Percentiles rank a stretch among this genome's conserved stretches.
These are phyloP conservation scores for Aspergillus cavernicola DNA, from an alignment of 495 filamentous ascomycete species.

Conservation along the genomic window DNA sequence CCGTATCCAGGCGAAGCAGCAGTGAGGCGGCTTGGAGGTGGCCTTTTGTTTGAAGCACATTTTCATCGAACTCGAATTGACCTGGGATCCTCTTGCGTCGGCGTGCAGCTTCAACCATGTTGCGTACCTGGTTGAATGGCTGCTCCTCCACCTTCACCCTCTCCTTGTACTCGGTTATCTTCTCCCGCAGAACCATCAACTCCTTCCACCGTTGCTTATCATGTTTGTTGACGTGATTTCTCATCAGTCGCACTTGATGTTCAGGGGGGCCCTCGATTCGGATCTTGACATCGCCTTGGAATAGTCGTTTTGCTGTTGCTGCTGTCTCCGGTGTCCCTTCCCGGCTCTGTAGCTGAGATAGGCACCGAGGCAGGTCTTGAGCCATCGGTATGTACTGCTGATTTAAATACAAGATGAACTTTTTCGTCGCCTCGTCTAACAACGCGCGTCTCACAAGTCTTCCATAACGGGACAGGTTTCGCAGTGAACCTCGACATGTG, in stretches of 20 bases:
- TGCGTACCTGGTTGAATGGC: constrained; percentile 56
- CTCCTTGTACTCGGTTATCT: constrained; percentile 40
- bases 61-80: constrained; percentile 45
- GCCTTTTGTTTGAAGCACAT: constrained; percentile 45
- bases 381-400: constrained; percentile 47
- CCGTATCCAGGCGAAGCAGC: constrained; percentile 51
- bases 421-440: constrained; percentile 66
- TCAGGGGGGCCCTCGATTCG: constrained; percentile 18
- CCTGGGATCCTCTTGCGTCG: constrained; percentile 30
- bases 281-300: constrained; percentile 17
- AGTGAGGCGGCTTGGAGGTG: constrained; percentile 48
- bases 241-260: constrained; percentile 14
- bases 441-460: constrained; percentile 60
- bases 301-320: constrained; percentile 14
- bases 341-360: constrained; percentile 19
- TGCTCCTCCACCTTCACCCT: constrained; percentile 55
- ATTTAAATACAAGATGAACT: constrained; percentile 55
- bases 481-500: constrained; percentile 58
- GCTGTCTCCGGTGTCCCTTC: neutral
- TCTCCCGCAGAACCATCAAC: constrained; percentile 34
- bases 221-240: neutral
- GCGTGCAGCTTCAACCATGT: constrained; percentile 51
- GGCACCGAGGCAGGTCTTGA: constrained; percentile 28
- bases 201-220: constrained; percentile 34
- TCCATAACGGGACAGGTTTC: constrained; percentile 62